These are phyloP conservation scores for Flaveria linearis DNA, from an alignment of 129 eudicot species.

Conservation along the genomic window DNA sequence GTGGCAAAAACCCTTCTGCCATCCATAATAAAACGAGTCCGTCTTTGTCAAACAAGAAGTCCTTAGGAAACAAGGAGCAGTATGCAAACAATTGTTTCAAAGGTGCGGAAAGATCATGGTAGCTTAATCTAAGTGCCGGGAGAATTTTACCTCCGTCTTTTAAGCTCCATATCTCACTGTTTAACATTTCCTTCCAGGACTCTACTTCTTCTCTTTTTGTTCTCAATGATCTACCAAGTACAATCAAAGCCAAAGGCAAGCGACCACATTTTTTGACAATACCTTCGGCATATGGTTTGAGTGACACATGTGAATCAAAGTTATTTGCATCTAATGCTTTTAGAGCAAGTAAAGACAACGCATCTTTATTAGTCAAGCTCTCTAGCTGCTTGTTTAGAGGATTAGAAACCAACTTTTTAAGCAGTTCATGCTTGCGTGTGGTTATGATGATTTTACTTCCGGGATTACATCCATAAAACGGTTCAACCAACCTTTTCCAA, in stretches of 20 bases:
- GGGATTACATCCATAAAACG: neutral
- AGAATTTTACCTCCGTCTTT: neutral
- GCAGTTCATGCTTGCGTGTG: neutral
- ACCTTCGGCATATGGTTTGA: neutral
- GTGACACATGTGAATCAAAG: conserved; percentile 7
- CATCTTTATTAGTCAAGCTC: neutral
- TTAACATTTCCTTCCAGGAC: neutral
- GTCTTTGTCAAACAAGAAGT: neutral
- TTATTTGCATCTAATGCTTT: conserved; percentile 4
- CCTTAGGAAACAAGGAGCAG: conserved; percentile 8
- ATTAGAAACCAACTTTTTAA: neutral
- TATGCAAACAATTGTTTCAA: conserved; percentile 6
- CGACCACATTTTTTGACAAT: neutral
- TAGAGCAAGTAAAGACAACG: neutral
- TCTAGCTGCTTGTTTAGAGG: neutral
- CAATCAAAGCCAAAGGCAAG: neutral
- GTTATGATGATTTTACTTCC: conserved; percentile 18
- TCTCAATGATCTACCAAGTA: neutral
- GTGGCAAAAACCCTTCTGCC: no score
- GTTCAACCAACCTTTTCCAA: neutral
- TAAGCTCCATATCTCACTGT: no score
- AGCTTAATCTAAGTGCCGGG: conserved; percentile 1
- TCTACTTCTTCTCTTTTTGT: neutral
- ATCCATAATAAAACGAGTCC: no score
- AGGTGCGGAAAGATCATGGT: conserved; percentile 2